phyloP scores from a whole-genome alignment of 1,139 yeast genomes.

The Meyerozyma guilliermondii region DNA sequence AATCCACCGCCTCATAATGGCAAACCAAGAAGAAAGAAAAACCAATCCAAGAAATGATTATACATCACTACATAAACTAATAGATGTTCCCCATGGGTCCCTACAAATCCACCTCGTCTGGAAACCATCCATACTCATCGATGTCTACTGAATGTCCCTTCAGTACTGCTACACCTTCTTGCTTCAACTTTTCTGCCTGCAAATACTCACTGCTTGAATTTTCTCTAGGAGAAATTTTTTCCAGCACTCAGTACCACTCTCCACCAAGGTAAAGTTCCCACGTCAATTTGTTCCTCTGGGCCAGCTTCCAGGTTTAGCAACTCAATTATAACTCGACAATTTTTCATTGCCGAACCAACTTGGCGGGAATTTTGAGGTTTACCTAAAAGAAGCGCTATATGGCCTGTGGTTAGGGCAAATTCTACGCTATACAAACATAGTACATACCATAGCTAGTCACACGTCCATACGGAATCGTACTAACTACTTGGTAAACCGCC shows the following conservation, averaged over 20 bases:
- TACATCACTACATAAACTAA: not conserved
- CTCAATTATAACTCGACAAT: constrained; percentile 20
- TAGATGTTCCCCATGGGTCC: too few species aligned
- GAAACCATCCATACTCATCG: constrained; percentile 63
- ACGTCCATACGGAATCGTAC: constrained; percentile 55
- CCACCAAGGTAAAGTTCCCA: constrained; percentile 70
- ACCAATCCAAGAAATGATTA: not conserved
- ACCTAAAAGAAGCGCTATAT: constrained; percentile 59
- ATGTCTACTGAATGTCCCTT: constrained; percentile 37
- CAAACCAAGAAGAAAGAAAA: constrained; percentile 3
- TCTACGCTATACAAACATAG: constrained; percentile 4
- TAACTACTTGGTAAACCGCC: constrained; percentile 54
- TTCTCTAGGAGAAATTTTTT: constrained; percentile 51
- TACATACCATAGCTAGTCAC: constrained; percentile 61
- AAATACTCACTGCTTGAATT: constrained; percentile 32
- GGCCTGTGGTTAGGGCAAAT: constrained; percentile 31
- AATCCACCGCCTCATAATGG: constrained; percentile 8
- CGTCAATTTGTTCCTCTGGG: constrained; percentile 17
- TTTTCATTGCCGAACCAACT: constrained; percentile 67
- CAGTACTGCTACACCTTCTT: constrained; percentile 47
- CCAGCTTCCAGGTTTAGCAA: constrained; percentile 17
- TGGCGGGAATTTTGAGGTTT: constrained; percentile 67
- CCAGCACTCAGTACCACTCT: constrained; percentile 64
- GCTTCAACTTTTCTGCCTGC: constrained; percentile 43
- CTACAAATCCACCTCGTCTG: constrained; percentile 38